Evolutionary conservation across 352 stramenopile species (phyloP), one percentile per base, ranked within the genome.

Genomic region (Phytophthora kernoviae): DNA sequence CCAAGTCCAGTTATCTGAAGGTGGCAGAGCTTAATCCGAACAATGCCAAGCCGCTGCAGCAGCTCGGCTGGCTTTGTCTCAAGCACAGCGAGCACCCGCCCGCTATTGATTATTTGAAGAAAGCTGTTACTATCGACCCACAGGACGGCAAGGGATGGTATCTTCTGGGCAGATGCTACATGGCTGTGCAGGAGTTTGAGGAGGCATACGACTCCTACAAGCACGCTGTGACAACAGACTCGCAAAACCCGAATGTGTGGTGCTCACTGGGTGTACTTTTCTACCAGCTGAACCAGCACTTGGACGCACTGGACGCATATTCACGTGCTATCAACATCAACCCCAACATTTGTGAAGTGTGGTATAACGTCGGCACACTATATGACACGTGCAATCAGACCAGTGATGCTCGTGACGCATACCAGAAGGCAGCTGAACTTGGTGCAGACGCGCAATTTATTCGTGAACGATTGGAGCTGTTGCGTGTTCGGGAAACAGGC

Each of bases 321-420:
- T 93, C 85, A 40, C 84, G 87, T 24, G 88, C 88, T 40, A 94
- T 96, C 73, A 96, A 96, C 66, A 93, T 96, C 73, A 93, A 96
- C 68, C 84, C 88, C 30, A 94, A 94, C 72, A 93, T 96, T 81
- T 94, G 85, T 39, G 88, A 96, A 56, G 86, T 95, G 45, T 96
- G 88, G 88, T 96, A 96, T 73, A 96, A 96, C 62, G 87, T 96
- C 5, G 88, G 88, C 43, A 95, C 88, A 32, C 70, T 96, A 15
- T 96, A 96, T 66, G 88, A 96, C 68, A 94, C 86, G 34, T 96
- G 88, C 67, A 95, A 96, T 68, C 88, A 96, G 73, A 94, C 88
- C 0, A 95, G 83, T 47, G 88, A 96, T 51, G 88, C 88, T 30
- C 83, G 87, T 7, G 84, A 95, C 43, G 88, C 88, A 8, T 96